Conservation (phyloP, 805 yeast species). For the Yamadazyma ubonensis region DNA sequence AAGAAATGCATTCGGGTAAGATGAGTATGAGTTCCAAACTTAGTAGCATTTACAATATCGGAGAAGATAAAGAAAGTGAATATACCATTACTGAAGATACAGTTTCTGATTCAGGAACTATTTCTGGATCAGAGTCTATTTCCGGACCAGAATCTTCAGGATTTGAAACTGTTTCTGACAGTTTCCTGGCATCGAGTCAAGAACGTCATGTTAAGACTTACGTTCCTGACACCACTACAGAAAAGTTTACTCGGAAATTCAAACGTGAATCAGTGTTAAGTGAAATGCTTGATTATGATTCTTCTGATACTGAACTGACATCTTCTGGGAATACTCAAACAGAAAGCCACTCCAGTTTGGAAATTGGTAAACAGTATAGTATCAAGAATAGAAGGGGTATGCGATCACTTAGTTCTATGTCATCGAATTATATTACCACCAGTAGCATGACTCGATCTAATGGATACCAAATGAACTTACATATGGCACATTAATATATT, state of each 20-base stretch:
- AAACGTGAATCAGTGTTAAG: slow-evolving; percentile 43
- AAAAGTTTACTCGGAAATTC: slow-evolving; percentile 25
- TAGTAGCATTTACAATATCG: slow-evolving; percentile 11
- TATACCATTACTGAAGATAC: slow-evolving; percentile 6
- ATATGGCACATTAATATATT: slow-evolving; percentile 10
- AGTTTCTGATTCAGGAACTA: slow-evolving; percentile 12
- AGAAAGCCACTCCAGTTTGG: slow-evolving; percentile 5
- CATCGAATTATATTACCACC: slow-evolving; percentile 5
- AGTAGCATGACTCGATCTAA: slow-evolving; percentile 14
- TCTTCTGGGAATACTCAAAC: background rate
- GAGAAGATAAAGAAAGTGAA: slow-evolving; percentile 4
- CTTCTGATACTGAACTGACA: slow-evolving; percentile 19
- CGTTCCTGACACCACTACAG: slow-evolving; percentile 15
- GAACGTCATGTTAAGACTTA: slow-evolving; percentile 4
- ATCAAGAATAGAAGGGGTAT: slow-evolving; percentile 6
- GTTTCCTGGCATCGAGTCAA: background rate
- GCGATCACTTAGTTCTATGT: slow-evolving; percentile 16
- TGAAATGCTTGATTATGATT: slow-evolving; percentile 45
- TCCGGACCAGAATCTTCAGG: slow-evolving; percentile 1
- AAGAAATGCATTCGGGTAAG: slow-evolving; percentile 11
- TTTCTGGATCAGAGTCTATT: background rate
- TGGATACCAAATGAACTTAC: slow-evolving; percentile 12
- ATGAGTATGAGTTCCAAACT: slow-evolving; percentile 6
- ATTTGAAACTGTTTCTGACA: background rate
- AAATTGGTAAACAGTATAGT: slow-evolving; percentile 14